Base-by-base conservation (phyloP, 129 eudicot species). In the Flaveria bidentis region DNA sequence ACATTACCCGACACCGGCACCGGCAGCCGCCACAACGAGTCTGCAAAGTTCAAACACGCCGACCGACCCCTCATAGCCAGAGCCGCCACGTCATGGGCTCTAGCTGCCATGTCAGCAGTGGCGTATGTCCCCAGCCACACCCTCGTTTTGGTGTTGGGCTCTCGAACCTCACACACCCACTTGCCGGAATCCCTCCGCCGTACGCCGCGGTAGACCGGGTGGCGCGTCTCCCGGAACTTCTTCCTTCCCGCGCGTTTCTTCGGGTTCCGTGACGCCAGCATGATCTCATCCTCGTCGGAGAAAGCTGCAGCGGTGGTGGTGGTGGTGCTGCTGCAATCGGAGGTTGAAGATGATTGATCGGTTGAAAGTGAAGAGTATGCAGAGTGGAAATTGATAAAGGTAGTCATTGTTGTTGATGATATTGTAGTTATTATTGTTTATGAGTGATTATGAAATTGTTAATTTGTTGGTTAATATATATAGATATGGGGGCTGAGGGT, bases 71-170 rank as follows among this genome's bases (percentile, higher is more conserved):
- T 69, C 25, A 89, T 80, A 0, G 97, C 93, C 18, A 92, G 17
- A 9, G 82, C 96, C 0, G 96, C 97, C 76, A 92, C 97, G 70
- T 92, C 97, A 73, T 92, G 97, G n/a, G 96, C 97, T 14, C 97
- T 85, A 0, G 96, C 97, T 0, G 97, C 97, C 97, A 92, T 92
- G 30, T 92, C 97, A 11, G 87, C 87, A 1, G 93, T 89, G 0
- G 88, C 85, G 50, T 84, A 89, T 0, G 93, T 89, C 10, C 96
- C 96, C 0, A 92, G 84, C 97, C 96, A 92, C 23, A 92, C 78
- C 14, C 97, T 78, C 0, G 88, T 41, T 58, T 87, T 86, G 67
- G 87, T 92, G 68, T 89, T 92, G 1, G 97, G 97, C 66, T 87
- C 84, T 55, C 97, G 78, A 2, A 89, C 87, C 41, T 92, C 97